Evolutionary conservation across 2,329 filamentous ascomycete species (phyloP), one percentile per base, ranked within the genome.

Genomic region (Neoascochyta sp.): DNA sequence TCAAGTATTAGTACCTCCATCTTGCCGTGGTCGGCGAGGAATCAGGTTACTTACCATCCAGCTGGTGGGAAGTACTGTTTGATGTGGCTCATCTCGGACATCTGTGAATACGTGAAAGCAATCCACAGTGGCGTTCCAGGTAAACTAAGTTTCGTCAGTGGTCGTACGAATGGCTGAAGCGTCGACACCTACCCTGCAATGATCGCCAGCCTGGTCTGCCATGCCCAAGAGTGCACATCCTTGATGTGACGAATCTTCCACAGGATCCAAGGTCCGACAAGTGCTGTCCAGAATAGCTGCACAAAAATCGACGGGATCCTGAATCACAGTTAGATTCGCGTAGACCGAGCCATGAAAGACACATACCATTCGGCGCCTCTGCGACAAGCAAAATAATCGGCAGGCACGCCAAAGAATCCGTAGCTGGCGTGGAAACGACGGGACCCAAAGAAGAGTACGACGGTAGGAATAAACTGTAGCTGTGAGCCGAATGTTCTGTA

Each of bases 341-440:
- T n/a, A n/a, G n/a, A n/a, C n/a, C n/a, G n/a, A n/a, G n/a, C n/a
- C n/a, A n/a, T n/a, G n/a, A n/a, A n/a, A n/a, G n/a, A n/a, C 1
- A 41, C 51, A 26, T 58, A 75, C 81, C 81, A 86, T 64, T 86
- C 81, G 70, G 74, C 80, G 7, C 81, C 81, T 35, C 59, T 45
- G 42, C 69, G 53, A 43, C 63, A 70, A 35, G 53, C 36, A 28
- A 62, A 57, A 43, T 70, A 69, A 20, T 63, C 57, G 13, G 66
- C 62, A 32, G 67, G 21, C 25, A 68, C 61, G 22, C 77, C 70
- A 40, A 70, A 70, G 9, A 77, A 74, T 25, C 78, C 82, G 4
- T 69, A 71, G 9, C 63, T 35, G 1, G 41, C 52, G 50, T 84
- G 80, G 46, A 82, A 85, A 39, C 81, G 80, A 29, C 71, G 73